Percentiles rank a stretch among this genome's conserved stretches.
Evolutionary conservation across 2,329 filamentous ascomycete genomes (phyloP).

Genomic region (Penicillium sp.): DNA sequence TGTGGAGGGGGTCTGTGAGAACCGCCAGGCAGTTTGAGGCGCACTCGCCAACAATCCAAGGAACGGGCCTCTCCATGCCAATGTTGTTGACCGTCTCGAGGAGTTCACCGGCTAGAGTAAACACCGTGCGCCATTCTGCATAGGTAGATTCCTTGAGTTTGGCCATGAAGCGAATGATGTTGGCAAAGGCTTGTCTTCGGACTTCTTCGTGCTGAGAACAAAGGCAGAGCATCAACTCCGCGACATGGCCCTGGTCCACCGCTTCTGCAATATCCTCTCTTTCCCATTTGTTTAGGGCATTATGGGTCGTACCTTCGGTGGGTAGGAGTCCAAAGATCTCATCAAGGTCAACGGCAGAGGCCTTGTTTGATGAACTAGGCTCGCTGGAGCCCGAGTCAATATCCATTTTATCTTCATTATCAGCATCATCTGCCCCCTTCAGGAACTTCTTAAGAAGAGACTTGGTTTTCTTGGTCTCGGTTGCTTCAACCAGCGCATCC

Average conservation of each 20-base stretch:
- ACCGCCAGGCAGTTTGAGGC: slow-evolving; percentile 68
- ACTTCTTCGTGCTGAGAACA: slow-evolving; percentile 73
- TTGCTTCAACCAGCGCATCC: slow-evolving; percentile 44
- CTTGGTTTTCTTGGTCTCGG: slow-evolving; percentile 37
- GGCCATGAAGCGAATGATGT: slow-evolving; percentile 45
- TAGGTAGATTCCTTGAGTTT: slow-evolving; percentile 63
- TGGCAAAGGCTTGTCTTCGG: slow-evolving; percentile 65
- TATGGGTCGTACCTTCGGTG: slow-evolving; percentile 42
- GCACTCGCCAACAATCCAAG: slow-evolving; percentile 74
- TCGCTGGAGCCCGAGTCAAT: slow-evolving; percentile 14
- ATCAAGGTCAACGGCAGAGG: slow-evolving; percentile 47
- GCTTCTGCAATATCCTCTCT: slow-evolving; percentile 75
- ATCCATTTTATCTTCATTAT: slow-evolving; percentile 17
- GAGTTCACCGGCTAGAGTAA: slow-evolving; percentile 75
- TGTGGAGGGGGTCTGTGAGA: slow-evolving; percentile 72
- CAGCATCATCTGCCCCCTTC: slow-evolving; percentile 29
- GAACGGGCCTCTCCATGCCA: slow-evolving; percentile 59
- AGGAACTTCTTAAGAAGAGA: slow-evolving; percentile 39
- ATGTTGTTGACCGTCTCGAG: slow-evolving; percentile 66
- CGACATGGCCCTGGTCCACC: slow-evolving; percentile 72
- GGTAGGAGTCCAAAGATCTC: slow-evolving; percentile 54
- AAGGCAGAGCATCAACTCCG: slow-evolving; percentile 69
- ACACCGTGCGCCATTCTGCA: slow-evolving; percentile 73
- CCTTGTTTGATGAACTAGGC: slow-evolving; percentile 6
- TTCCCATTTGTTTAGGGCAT: slow-evolving; percentile 61